Evolutionary conservation across 306 rosid genomes (phyloP), one percentile per base, ranked within the genome.

Genomic region (Chamaecrista fasciculata): DNA sequence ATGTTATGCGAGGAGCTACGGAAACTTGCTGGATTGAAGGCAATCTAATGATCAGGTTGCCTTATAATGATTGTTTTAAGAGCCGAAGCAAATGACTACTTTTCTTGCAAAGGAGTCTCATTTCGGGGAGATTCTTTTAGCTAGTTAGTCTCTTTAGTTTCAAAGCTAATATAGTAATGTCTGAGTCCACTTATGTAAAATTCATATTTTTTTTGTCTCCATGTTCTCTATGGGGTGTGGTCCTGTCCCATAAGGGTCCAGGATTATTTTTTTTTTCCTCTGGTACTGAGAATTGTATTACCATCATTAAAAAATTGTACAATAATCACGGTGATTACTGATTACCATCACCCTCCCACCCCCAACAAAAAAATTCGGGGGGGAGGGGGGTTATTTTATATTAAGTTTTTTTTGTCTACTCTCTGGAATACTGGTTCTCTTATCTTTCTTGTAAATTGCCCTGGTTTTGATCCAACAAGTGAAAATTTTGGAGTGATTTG

Each of bases 1-100:
- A 46, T 94, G 72, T 77, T 91, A 25, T 89, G 86, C 9, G 99
- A 94, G 92, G 85, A 91, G 86, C 82, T 94, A 43, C 94, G 99
- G 16, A 78, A 82, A 66, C 82, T 78, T 76, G 82, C 91, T 26
- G 97, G 97, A 74, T 73, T 94, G 79, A 85, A 82, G 14, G 99
- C 96, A 77, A 85, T 91, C 56, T 89, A 82, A 66, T 46, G 42
- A 56, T 21, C 2, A 29, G 68, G 76, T 33, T 58, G 65, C 26
- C 46, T 70, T 10, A 46, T 31, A 11, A 12, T 42, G 67, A 50
- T 74, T 69, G 46, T 57, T 57, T 70, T 24, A 75, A 40, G 53
- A 43, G 34, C 66, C 14, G 55, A 37, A 60, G 64, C 26, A 59
- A 44, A 65, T 52, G 60, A 74, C 67, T 56, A 59, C 60, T 47